Conservation (phyloP, 2,329 filamentous ascomycete genomes). For the Aspergillus pseudoglaucus region DNA sequence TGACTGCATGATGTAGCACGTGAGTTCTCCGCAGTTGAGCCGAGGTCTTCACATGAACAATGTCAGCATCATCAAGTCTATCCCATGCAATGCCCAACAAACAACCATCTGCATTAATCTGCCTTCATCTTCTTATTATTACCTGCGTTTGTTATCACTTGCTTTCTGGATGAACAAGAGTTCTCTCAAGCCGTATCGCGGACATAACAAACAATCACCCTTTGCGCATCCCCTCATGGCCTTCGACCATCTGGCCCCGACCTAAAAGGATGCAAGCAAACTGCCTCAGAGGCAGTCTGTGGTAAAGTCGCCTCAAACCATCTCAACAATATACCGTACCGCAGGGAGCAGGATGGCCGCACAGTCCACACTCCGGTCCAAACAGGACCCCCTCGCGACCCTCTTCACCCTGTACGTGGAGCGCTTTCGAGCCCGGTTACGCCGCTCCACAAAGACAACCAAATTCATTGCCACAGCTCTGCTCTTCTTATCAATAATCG, state of each 20-base stretch:
- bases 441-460: slow-evolving; percentile 61
- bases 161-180: neutral
- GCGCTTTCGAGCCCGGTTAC: slow-evolving; percentile 47
- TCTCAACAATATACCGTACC: neutral
- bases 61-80: slow-evolving; percentile 2
- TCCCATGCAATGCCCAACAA: neutral
- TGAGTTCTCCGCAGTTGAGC: slow-evolving; percentile 12
- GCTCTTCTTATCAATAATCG: slow-evolving; percentile 70
- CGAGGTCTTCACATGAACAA: slow-evolving; percentile 21
- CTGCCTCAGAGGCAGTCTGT: slow-evolving; percentile 8
- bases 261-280: slow-evolving; percentile 9
- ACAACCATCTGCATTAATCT: neutral
- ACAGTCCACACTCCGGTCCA: slow-evolving; percentile 71
- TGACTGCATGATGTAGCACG: slow-evolving; percentile 6
- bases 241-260: slow-evolving; percentile 4
- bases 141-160: neutral
- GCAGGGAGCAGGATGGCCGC: slow-evolving; percentile 61
- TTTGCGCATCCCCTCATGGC: slow-evolving; percentile 10
- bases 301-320: neutral
- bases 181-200: neutral
- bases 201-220: neutral
- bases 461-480: slow-evolving; percentile 70
- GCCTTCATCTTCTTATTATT: neutral
- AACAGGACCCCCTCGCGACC: slow-evolving; percentile 60
- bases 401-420: slow-evolving; percentile 50